Base-by-base conservation (phyloP, 768 basidiomycete genomes). In the Leccinum broughii region DNA sequence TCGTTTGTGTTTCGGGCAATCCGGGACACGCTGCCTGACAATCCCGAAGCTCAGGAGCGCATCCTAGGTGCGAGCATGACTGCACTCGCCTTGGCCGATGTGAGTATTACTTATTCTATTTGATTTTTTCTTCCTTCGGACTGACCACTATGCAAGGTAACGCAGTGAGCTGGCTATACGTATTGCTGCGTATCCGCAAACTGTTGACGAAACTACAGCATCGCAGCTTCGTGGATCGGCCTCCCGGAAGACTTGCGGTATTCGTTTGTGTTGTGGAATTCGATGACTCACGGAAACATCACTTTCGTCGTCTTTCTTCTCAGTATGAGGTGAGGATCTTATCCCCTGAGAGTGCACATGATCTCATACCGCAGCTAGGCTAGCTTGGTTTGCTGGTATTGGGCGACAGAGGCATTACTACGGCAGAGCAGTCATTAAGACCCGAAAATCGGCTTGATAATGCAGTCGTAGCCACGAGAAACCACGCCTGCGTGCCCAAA, bases 271-370 rank as follows among this genome's bases (percentile, higher is more conserved):
- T 66, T 68, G 14, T 93, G 90, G 91, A 92, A 91, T 71, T 68
- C 78, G 28, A 87, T 83, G 78, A 88, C 85, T 0, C 90, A 92
- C 64, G 90, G 90, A 35, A 93, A 92, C 66, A 86, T 91, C 68
- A 85, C 88, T 3, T 76, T 85, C 59, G 81, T 83, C 24, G 55
- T 86, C 32, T 73, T 85, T 26, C 77, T 92, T 39, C 79, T 87
- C 56, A 52, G 77, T 44, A 79, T 80, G 64, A 81, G 89, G 89
- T 89, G 68, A 62, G 58, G 2, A 13, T 54, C 11, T 20, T 54
- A 22, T 51, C 52, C 49, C 34, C 57, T 13, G 13, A 28, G 48
- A 9, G 49, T 64, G 51, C 58, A 48, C 49, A 32, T 17, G 46
- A 30, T 56, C 44, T 60, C 24, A 68, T 51, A 46, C 26, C 28